These are phyloP conservation scores for Teratosphaeria destructans DNA, from an alignment of 2,329 filamentous ascomycete species.

Conservation along the genomic window DNA sequence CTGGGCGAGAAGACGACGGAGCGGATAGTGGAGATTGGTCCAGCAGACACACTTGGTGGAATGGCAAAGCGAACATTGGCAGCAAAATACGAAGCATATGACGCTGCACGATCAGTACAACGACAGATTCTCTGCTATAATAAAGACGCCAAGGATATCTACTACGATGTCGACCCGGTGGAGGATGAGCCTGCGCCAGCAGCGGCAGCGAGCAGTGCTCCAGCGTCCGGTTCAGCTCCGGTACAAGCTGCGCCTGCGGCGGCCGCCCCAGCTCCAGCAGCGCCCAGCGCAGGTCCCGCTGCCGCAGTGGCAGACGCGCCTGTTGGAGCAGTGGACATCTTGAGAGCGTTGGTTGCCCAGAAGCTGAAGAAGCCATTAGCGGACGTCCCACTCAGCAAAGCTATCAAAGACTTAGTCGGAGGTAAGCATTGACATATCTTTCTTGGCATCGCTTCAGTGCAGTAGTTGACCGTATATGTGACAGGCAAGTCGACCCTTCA, in stretches of 20 bases:
- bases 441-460: not conserved
- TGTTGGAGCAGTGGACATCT: slow-evolving; percentile 78
- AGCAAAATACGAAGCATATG: slow-evolving; percentile 97
- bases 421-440: slow-evolving; percentile 49
- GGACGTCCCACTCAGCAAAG: slow-evolving; percentile 87
- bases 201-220: slow-evolving; percentile 37
- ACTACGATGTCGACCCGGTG: slow-evolving; percentile 93
- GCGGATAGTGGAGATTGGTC: slow-evolving; percentile 94
- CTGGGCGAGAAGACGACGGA: slow-evolving; percentile 92
- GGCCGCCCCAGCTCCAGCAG: slow-evolving; percentile 46
- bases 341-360: slow-evolving; percentile 82
- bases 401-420: slow-evolving; percentile 96
- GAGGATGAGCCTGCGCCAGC: slow-evolving; percentile 67
- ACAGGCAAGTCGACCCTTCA: slow-evolving; percentile 94
- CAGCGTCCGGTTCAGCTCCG: slow-evolving; percentile 36
- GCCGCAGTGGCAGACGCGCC: slow-evolving; percentile 78
- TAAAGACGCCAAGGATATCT: slow-evolving; percentile 98
- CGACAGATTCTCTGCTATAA: slow-evolving; percentile 98
- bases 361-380: slow-evolving; percentile 91
- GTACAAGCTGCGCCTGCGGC: slow-evolving; percentile 45
- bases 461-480: not conserved
- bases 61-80: slow-evolving; percentile 96
- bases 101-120: slow-evolving; percentile 91
- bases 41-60: slow-evolving; percentile 88
- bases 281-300: slow-evolving; percentile 70